Conservation (phyloP, 495 filamentous ascomycete genomes). For the Neurospora sp. region DNA sequence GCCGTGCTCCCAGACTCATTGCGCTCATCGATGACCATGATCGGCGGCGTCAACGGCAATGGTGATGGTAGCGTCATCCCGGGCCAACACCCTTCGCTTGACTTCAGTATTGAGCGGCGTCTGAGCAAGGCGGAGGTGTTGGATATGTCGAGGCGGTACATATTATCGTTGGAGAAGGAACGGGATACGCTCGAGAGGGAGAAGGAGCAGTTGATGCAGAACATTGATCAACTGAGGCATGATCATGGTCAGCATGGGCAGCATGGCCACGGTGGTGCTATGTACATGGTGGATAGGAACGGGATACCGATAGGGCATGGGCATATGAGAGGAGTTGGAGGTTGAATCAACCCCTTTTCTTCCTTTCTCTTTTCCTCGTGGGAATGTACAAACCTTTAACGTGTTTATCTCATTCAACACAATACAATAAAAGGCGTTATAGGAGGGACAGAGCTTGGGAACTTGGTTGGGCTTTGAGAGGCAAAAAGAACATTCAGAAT, state of each 20-base stretch:
- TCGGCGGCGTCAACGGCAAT: conserved; percentile 2
- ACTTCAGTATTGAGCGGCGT: conserved; percentile 21
- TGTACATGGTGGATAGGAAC: background rate
- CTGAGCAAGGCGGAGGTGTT: conserved; percentile 40
- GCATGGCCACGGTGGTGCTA: background rate
- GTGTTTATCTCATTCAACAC: background rate
- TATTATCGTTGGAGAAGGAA: conserved; percentile 29
- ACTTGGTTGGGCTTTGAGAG: background rate
- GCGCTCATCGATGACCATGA: conserved; percentile 11
- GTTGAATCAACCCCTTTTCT: background rate
- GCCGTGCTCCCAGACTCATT: conserved; percentile 30
- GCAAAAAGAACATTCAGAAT: background rate
- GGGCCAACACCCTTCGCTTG: conserved; percentile 4
- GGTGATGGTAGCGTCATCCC: background rate
- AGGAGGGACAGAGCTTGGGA: background rate
- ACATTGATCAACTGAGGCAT: conserved; percentile 17
- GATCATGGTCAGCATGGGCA: background rate
- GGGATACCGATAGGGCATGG: background rate
- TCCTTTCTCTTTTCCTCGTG: too few relatives aligned
- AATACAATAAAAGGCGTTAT: background rate
- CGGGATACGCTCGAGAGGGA: conserved; percentile 25
- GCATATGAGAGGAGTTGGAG: background rate
- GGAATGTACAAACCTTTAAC: too few relatives aligned
- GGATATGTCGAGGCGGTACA: conserved; percentile 34
- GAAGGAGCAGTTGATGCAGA: conserved; percentile 21